These are phyloP conservation scores for Rhododendron williamsianum DNA, from an alignment of 148 eudicot species.

Conservation along the genomic window DNA sequence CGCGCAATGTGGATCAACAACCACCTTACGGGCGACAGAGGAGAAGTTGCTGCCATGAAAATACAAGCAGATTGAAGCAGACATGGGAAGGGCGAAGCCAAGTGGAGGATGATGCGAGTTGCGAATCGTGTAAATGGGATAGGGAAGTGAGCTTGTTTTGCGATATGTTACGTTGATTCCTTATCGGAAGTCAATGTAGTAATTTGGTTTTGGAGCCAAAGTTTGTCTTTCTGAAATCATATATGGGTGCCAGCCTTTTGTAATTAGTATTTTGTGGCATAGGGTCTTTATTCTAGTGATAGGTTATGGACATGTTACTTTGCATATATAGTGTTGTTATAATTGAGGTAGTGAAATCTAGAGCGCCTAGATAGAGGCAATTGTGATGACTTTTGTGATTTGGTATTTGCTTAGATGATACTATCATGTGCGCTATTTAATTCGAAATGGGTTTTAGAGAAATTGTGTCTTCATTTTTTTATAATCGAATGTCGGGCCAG, in stretches of 20 bases:
- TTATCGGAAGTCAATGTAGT: not conserved
- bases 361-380: too few species aligned
- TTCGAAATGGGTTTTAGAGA: too few species aligned
- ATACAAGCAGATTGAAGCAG: not conserved
- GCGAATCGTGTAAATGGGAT: not conserved
- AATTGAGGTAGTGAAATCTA: too few species aligned
- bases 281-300: not conserved
- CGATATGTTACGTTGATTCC: not conserved
- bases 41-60: not conserved
- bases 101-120: not conserved
- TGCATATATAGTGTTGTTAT: too few species aligned
- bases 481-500: too few species aligned
- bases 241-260: not conserved
- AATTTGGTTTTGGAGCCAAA: not conserved
- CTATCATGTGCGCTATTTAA: too few species aligned
- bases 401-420: too few species aligned
- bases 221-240: not conserved
- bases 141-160: not conserved
- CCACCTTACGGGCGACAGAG: not conserved
- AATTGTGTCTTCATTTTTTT: too few species aligned
- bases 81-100: not conserved
- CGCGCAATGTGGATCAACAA: slow-evolving; percentile 11
- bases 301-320: too few species aligned
- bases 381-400: too few species aligned
- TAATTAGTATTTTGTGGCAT: not conserved